Evolutionary conservation across 805 yeast species (phyloP), one percentile per base, ranked within the genome.

Genomic region (Candida sithepensis): DNA sequence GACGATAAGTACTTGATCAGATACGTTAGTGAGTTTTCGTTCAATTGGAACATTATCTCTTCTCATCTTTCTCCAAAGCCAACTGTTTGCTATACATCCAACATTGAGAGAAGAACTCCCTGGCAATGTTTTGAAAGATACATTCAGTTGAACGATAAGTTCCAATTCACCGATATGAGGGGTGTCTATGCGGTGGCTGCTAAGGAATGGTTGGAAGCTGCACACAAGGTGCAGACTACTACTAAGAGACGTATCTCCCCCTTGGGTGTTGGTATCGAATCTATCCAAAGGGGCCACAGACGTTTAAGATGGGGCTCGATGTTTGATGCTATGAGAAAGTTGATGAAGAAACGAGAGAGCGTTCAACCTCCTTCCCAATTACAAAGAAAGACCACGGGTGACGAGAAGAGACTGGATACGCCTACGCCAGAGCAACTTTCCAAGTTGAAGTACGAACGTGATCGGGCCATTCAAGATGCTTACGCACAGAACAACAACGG

Each of bases 51-150:
- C 51, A 77, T 91, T 43, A 88, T 94, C 20, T 82, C 97, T 2
- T 86, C 91, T 6, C 88, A 86, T 60, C 70, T 94, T 63, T 77
- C 85, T 40, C 76, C 84, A 2, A 73, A 77, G 43, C 78, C 89
- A 2, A 78, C 88, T 0, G 74, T 81, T 53, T 79, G 84, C 13
- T 90, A 88, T 64, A 78, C 82, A 34, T 86, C 98, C 0, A 90
- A 88, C 59, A 88, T 90, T 48, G 98, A 94, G 65, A 79, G 97
- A 59, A 78, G 99, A 59, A 94, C 98, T 0, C 96, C 99, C 0
- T 94, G 99, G 99, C 98, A 92, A 64, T 92, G 98, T 64, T 94
- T 94, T 70, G 99, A 94, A 66, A 73, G 99, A 55, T 94, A 92
- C 72, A 84, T 91, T 51, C 98, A 92, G 68, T 74, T 94, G 54